Conservation (phyloP, 331 rosid genomes). For the Quercus lobata region DNA sequence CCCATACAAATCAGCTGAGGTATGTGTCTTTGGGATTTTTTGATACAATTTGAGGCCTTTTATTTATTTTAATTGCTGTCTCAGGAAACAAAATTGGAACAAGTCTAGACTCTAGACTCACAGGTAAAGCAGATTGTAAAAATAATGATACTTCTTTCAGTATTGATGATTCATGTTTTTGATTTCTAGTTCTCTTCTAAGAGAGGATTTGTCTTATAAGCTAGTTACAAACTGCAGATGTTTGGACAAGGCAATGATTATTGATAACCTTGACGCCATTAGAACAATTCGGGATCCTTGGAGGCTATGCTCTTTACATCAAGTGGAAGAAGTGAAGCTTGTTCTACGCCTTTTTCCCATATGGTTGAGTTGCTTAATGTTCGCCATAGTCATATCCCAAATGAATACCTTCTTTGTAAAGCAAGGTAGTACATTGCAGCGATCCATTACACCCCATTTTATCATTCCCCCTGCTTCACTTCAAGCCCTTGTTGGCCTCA, state of each 20-base stretch:
- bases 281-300: conserved; percentile 28
- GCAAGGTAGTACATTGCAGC: conserved; percentile 49
- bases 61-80: too few species aligned
- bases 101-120: too few species aligned
- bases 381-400: conserved; percentile 36
- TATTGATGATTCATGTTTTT: too few species aligned
- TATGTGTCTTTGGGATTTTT: too few species aligned
- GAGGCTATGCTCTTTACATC: conserved; percentile 44
- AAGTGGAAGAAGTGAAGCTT: conserved; percentile 58
- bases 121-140: too few species aligned
- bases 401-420: conserved; percentile 44
- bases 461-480: conserved; percentile 50
- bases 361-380: conserved; percentile 46
- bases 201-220: too few species aligned
- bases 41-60: too few species aligned
- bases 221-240: conserved; percentile 2
- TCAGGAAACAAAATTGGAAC: too few species aligned
- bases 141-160: too few species aligned
- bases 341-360: conserved; percentile 43
- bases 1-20: too few species aligned
- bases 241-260: conserved; percentile 42
- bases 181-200: too few species aligned
- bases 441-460: conserved; percentile 41
- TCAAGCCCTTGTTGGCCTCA: conserved; percentile 31
- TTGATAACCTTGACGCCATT: conserved; percentile 32